A percentile compares a stretch with the other conserved stretches of the same genome.
These are phyloP conservation scores for Chalaropsis thielavioides DNA, from an alignment of 2,329 filamentous ascomycete genomes.

Conservation along the genomic window DNA sequence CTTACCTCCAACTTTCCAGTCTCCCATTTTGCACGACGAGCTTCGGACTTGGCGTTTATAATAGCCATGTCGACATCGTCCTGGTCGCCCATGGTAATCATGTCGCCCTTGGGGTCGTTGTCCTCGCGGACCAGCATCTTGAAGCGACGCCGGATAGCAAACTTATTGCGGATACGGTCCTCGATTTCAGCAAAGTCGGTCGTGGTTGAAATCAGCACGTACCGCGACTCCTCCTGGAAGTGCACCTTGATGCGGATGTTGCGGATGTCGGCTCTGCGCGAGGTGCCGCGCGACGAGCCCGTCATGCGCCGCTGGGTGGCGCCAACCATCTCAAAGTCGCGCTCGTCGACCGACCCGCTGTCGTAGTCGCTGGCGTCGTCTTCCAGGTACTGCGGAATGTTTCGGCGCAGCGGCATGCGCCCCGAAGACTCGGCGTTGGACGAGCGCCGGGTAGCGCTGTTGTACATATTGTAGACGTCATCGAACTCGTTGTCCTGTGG, in stretches of 20 bases:
- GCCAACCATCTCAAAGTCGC: conserved; percentile 66
- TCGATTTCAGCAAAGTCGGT: conserved; percentile 66
- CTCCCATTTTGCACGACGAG: conserved; percentile 59
- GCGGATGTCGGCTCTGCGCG: conserved; percentile 50
- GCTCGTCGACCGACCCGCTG: conserved; percentile 55
- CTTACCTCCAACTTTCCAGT: conserved; percentile 92
- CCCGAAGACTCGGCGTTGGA: conserved; percentile 29
- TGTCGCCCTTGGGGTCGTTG: conserved; percentile 59
- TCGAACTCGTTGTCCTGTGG: conserved; percentile 13
- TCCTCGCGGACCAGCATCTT: conserved; percentile 85
- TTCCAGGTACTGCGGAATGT: conserved; percentile 50
- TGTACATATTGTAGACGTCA: conserved; percentile 26
- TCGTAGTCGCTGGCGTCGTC: conserved; percentile 61
- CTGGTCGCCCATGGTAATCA: conserved; percentile 95
- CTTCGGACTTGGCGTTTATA: conserved; percentile 49
- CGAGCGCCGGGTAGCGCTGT: conserved; percentile 28
- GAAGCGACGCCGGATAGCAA: conserved; percentile 60
- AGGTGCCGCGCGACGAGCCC: conserved; percentile 36
- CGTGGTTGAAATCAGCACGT: conserved; percentile 67
- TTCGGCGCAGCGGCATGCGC: conserved; percentile 28
- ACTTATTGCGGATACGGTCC: conserved; percentile 72
- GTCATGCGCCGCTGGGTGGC: conserved; percentile 32
- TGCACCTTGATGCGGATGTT: conserved; percentile 89
- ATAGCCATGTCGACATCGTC: conserved; percentile 89
- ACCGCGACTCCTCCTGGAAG: conserved; percentile 70